A percentile compares a stretch with the other conserved stretches of the same genome.
phyloP scores from a whole-genome alignment of 257 asterid genomes.

The Gynochthodes officinalis region DNA sequence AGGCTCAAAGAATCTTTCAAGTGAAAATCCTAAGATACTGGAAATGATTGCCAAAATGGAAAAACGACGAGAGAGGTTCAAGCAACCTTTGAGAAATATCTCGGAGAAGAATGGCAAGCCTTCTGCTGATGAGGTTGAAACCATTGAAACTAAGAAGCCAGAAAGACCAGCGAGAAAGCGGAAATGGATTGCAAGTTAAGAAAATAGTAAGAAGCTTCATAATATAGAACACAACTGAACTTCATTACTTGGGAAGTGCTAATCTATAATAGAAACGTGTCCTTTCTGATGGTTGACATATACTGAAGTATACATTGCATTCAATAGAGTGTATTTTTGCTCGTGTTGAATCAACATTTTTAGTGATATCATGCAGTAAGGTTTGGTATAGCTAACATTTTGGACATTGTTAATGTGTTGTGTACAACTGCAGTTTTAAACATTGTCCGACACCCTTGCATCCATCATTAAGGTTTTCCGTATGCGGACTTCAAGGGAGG shows the following conservation, averaged over 20 bases:
- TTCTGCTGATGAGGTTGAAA: conserved; percentile 23
- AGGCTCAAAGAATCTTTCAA: conserved; percentile 9
- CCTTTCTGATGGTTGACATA: too few relatives aligned
- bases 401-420: too few relatives aligned
- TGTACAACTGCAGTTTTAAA: too few relatives aligned
- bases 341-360: too few relatives aligned
- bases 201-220: neutral
- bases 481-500: too few relatives aligned
- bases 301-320: neutral
- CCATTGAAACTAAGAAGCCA: conserved; percentile 23
- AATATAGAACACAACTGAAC: neutral
- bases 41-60: conserved; percentile 67
- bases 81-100: conserved; percentile 35
- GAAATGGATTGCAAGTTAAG: conserved; percentile 51
- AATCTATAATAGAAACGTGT: too few relatives aligned
- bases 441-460: too few relatives aligned
- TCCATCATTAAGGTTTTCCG: too few relatives aligned
- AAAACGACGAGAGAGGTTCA: conserved; percentile 55
- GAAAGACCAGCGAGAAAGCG: conserved; percentile 60
- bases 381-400: too few relatives aligned
- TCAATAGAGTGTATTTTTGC: neutral
- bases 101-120: conserved; percentile 26
- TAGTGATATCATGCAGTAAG: too few relatives aligned
- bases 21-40: conserved; percentile 35
- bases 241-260: too few relatives aligned